A percentile compares a stretch with the other conserved stretches of the same genome.
phyloP scores from a whole-genome alignment of 1,139 yeast genomes.

The Pichia sp. region DNA sequence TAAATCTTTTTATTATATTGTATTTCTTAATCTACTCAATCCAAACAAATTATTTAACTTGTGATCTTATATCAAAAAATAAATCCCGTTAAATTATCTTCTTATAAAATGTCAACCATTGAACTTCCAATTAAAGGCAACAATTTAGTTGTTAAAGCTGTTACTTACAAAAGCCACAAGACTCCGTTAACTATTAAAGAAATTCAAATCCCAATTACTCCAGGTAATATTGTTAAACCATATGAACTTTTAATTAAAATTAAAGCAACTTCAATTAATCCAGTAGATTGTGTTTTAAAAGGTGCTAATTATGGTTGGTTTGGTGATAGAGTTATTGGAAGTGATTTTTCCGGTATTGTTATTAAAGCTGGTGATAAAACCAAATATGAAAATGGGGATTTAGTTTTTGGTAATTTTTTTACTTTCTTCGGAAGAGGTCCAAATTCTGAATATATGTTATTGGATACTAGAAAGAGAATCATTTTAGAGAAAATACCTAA shows the following conservation, averaged over 20 bases:
- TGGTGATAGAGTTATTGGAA: conserved; percentile 40
- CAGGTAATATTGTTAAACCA: conserved; percentile 29
- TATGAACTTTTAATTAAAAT: conserved; percentile 53
- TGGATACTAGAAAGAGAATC: conserved; percentile 33
- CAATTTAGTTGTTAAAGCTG: conserved; percentile 12
- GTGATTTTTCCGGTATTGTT: conserved; percentile 63
- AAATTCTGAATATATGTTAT: conserved; percentile 42
- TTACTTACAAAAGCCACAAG: conserved; percentile 16
- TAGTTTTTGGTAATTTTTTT: conserved; percentile 51
- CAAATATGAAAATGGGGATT: conserved; percentile 46
- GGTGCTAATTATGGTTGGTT: conserved; percentile 25
- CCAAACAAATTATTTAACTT: no score
- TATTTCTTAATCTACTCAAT: no score
- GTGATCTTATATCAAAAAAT: no score
- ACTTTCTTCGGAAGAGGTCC: conserved; percentile 45
- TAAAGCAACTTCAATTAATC: conserved; percentile 56
- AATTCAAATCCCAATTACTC: conserved; percentile 10
- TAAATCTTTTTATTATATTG: no score
- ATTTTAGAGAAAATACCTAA: conserved; percentile 43
- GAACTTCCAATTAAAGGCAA: conserved; percentile 10
- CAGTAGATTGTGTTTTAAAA: conserved; percentile 52
- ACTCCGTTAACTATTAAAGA: conserved; percentile 18
- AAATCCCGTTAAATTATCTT: no score
- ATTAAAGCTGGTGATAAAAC: conserved; percentile 49
- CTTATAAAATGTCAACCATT: background rate